Base-by-base conservation (phyloP, 305 asterid genomes). In the Vinca major region DNA sequence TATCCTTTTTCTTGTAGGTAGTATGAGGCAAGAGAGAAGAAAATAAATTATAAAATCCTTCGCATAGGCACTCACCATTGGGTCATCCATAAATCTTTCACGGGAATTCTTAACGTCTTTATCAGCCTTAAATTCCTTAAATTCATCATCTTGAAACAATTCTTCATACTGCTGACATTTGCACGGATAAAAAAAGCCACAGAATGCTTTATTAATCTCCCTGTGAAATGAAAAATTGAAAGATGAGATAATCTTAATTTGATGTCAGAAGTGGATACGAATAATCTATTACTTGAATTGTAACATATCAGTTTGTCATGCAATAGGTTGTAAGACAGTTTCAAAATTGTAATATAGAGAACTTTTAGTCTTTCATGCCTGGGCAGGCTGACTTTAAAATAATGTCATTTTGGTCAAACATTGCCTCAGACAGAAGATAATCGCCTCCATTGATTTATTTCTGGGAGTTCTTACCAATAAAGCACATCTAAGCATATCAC, bases 121-220 rank as follows among this genome's bases (percentile, higher is more conserved):
- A 63, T 71, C 76, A 57, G 37, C 70, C 68, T 70, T 70, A 69
- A 71, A 61, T 55, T 51, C 76, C 41, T 19, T 12, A 20, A 21
- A 45, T 69, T 61, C 76, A 52, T 68, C 69, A 77, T 57, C 76
- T 55, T 71, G 72, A 26, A 73, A 78, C 73, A 71, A 55, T 55
- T 71, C 64, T 44, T 65, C 74, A 64, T 80, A 69, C 50, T 73
- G 76, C 63, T 72, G 78, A 74, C 20, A 21, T 61, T 79, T 81
- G 20, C 53, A 62, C 62, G 76, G 89, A 72, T 86, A 77, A 50
- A 73, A 68, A 75, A 90, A 92, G 63, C 98, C 98, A 80, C 89
- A 83, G 53, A 87, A 85, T 54, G 98, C 97, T 76, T 92, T 92
- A 63, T 92, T 90, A 63, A 81, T 79, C 80, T 92, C 98, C 70